Base-by-base conservation (phyloP, 2,329 filamentous ascomycete species). In the Trichoderma asperellum region DNA sequence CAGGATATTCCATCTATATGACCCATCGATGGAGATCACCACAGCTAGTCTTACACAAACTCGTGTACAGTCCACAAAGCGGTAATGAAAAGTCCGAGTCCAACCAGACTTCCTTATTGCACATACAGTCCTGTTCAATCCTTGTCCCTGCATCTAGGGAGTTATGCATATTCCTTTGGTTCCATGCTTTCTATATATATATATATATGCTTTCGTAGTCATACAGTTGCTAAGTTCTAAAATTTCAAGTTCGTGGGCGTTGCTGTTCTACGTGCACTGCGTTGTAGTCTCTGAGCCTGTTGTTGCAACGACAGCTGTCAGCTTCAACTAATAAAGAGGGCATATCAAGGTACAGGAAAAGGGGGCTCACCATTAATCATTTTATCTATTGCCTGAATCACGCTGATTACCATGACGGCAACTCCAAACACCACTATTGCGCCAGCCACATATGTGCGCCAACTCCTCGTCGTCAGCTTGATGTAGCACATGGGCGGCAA, bases 401-500 rank as follows among this genome's bases (percentile, higher is more conserved):
- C 80, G 76, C 91, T 94, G 56, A 97, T 94, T 14, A 83, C 85
- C 91, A 97, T 93, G 68, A 97, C 94, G 3, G 85, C 81, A 66
- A 87, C 84, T 5, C 94, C 95, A 84, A 97, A 97, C 14, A 80
- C 88, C 70, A 95, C 92, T n/a, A 88, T 84, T 58, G 86, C 89
- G 32, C 88, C 88, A 14, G 92, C 90, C 71, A 93, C 86, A 71
- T 89, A 90, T 21, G 91, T 93, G 78, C 87, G 90, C 85, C 90
- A 92, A 76, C 88, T 90, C 73, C 89, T 83, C 69, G 89, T 94
- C 73, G 92, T 95, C 70, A 99, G 84, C 82, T 96, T 97, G 77
- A 99, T 92, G 79, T 96, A 99, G 81, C 96, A 99, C 68, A 98
- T 83, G 32, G 96, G 96, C 71, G 96, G 96, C 70, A 99, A 83